Conservation (phyloP, 257 asterid genomes). For the Osmanthus fragrans region DNA sequence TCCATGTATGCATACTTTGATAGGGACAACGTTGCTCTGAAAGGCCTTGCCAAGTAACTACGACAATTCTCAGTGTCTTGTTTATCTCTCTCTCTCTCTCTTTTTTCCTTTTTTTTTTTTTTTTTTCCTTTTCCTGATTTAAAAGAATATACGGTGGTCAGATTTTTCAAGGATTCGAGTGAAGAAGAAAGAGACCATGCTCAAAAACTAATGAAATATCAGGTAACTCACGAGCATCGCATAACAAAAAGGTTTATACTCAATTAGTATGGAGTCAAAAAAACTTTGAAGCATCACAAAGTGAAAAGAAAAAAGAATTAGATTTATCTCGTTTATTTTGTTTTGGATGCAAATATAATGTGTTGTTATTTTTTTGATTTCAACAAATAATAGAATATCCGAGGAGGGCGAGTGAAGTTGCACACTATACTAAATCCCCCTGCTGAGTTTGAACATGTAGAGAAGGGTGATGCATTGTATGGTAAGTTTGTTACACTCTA, state of each 20-base stretch:
- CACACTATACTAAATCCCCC: constrained; percentile 46
- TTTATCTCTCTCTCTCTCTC: not conserved
- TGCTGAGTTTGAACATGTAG: constrained; percentile 67
- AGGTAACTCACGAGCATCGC: constrained; percentile 43
- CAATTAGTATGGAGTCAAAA: not conserved
- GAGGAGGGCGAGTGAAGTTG: constrained; percentile 87
- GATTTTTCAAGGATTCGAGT: constrained; percentile 84
- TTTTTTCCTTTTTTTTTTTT: not conserved
- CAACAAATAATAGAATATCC: constrained; percentile 46
- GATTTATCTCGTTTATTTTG: too few relatives aligned
- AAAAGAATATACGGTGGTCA: constrained; percentile 24
- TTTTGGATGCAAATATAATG: not conserved
- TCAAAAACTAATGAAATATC: constrained; percentile 79
- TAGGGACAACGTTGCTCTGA: constrained; percentile 78
- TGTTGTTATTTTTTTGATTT: not conserved
- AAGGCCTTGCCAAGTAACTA: constrained; percentile 87
- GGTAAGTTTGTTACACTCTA: constrained; percentile 40
- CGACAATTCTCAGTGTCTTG: not conserved
- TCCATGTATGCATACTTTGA: constrained; percentile 78
- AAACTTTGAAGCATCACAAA: too few relatives aligned
- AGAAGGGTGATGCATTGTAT: constrained; percentile 82
- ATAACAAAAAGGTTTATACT: not conserved
- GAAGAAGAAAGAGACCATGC: constrained; percentile 87
- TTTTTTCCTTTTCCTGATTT: not conserved
- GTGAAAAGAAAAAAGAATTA: too few relatives aligned